Evolutionary conservation across 257 asterid species (phyloP).

Genomic region (Prunella vulgaris): DNA sequence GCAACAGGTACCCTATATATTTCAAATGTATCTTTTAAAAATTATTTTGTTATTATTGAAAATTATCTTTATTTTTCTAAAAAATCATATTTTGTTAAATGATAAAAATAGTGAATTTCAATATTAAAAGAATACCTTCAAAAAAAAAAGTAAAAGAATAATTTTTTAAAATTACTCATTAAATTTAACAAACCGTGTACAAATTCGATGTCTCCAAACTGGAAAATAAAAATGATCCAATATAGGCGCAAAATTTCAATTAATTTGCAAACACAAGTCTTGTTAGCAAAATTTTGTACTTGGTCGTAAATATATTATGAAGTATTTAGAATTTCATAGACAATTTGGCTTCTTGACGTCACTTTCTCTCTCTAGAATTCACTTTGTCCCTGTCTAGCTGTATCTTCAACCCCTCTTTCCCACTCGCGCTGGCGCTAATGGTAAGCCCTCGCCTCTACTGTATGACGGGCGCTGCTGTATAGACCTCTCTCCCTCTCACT

Average conservation of each 20-base stretch:
- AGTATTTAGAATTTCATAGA: too few relatives aligned
- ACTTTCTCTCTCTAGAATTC: slow-evolving; percentile 13
- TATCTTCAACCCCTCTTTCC: slow-evolving; percentile 15
- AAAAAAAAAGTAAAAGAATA: too few relatives aligned
- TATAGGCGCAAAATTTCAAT: background rate
- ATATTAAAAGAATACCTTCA: too few relatives aligned
- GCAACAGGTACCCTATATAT: too few relatives aligned
- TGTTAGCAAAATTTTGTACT: background rate
- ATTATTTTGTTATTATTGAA: too few relatives aligned
- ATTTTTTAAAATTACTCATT: too few relatives aligned
- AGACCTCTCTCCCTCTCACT: slow-evolving; percentile 16
- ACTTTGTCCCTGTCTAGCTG: slow-evolving; percentile 21
- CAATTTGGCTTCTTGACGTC: background rate
- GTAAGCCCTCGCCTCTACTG: slow-evolving; percentile 16
- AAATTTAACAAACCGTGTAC: background rate
- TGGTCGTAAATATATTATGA: background rate
- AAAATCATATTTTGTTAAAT: too few relatives aligned
- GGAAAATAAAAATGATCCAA: background rate
- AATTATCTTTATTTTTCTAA: too few relatives aligned
- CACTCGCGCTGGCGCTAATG: slow-evolving; percentile 9
- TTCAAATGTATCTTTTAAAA: too few relatives aligned
- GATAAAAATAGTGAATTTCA: background rate
- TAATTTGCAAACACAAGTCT: background rate
- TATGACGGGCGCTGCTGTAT: slow-evolving; percentile 8
- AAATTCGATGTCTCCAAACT: background rate